A percentile compares a stretch with the other conserved stretches of the same genome.
Evolutionary conservation across 805 yeast species (phyloP).

Genomic region (Candida silvicultrix): DNA sequence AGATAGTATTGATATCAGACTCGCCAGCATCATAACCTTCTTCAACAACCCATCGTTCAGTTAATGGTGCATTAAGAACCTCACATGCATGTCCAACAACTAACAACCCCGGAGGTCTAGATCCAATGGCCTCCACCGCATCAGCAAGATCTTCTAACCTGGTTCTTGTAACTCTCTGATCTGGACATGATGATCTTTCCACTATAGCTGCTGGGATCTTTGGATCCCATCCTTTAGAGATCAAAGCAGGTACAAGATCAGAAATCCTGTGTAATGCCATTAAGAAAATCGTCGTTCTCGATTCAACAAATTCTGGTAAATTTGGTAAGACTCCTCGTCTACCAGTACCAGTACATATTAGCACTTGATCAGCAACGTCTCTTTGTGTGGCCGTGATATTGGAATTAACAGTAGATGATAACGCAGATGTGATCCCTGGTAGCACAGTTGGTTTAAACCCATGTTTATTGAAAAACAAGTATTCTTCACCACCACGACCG

Average conservation of each 20-base stretch:
- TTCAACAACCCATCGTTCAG: slow-evolving; percentile 24
- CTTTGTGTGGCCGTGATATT: slow-evolving; percentile 89
- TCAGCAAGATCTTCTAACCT: slow-evolving; percentile 57
- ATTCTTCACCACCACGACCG: slow-evolving; percentile 97
- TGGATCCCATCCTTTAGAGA: slow-evolving; percentile 58
- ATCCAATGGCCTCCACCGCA: slow-evolving; percentile 72
- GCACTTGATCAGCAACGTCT: slow-evolving; percentile 85
- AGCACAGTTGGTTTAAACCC: slow-evolving; percentile 71
- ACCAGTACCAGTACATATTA: slow-evolving; percentile 93
- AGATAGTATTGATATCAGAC: not conserved
- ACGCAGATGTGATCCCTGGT: slow-evolving; percentile 87
- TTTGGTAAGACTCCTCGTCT: slow-evolving; percentile 76
- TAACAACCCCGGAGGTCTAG: slow-evolving; percentile 88
- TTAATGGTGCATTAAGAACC: slow-evolving; percentile 27
- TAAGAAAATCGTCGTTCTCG: slow-evolving; percentile 79
- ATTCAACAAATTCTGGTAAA: slow-evolving; percentile 63
- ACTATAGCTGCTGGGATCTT: slow-evolving; percentile 76
- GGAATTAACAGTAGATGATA: slow-evolving; percentile 80
- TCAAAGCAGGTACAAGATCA: slow-evolving; percentile 43
- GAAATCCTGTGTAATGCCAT: slow-evolving; percentile 81
- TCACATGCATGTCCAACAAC: slow-evolving; percentile 78
- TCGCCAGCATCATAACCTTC: slow-evolving; percentile 28
- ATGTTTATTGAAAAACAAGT: slow-evolving; percentile 52
- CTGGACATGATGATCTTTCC: slow-evolving; percentile 91
- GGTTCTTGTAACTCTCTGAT: slow-evolving; percentile 80